Evolutionary conservation across 352 stramenopile genomes (phyloP), one percentile per base, ranked within the genome.

Genomic region (Phytophthora constricta): DNA sequence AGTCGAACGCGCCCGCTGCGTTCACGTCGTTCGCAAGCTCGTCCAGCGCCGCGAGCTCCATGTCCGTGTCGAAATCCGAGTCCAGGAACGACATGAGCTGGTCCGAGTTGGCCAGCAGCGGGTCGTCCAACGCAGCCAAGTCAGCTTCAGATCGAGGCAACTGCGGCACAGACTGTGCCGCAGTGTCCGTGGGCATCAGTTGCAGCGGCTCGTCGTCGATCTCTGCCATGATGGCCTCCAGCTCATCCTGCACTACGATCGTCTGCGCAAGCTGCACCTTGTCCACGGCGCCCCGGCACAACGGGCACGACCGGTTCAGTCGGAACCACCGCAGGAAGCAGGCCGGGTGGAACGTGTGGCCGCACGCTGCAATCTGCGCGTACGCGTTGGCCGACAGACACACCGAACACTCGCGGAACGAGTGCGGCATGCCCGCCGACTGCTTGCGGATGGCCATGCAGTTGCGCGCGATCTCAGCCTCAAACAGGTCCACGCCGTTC

Each of bases 291-390:
- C 76, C 80, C 20, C 87, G 85, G 61, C 87, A 95, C 10, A 95
- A 49, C 39, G 87, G 87, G 64, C 87, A 95, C 54, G 80, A 89
- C 0, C 82, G 80, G 57, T 93, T 93, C 10, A 71, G 58, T 7
- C 87, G 80, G 68, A 92, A 92, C 87, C 87, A 95, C 13, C 87
- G 70, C 20, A 93, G 58, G 58, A 95, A 95, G 65, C 87, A 95
- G 55, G 82, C 79, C 17, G 72, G 72, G 65, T 95, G 87, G 75
- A 95, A 93, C 43, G 84, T 89, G 68, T 95, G 87, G 49, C 83
- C 87, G 51, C 87, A 95, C 22, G 55, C 27, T 20, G 48, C 62
- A 51, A 95, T 86, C 70, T 93, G 83, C 53, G 86, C 82, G 54
- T 89, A 81, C 19, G 87, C 87, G 59, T 92, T 90, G 46, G 74